Base-by-base conservation (phyloP, 371 early-diverging fungal species). In the Mucor irregularis region DNA sequence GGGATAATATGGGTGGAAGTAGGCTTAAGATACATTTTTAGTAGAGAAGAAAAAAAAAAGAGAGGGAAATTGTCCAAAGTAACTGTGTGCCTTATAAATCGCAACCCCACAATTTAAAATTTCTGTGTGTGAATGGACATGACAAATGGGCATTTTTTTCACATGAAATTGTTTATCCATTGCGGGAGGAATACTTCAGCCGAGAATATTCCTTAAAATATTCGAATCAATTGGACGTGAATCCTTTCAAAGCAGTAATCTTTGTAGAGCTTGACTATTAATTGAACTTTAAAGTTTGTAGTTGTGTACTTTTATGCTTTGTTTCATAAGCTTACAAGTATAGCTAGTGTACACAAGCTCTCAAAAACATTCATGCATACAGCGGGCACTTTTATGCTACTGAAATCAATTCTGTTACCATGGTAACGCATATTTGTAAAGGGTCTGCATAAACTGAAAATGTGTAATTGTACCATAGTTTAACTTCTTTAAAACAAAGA, bases 1-100 rank as follows among this genome's bases (percentile, higher is more conserved):
- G 70, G 66, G 21, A 76, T 69, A 26, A 39, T 28, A 26, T 45
- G 45, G 6, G 35, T 43, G 7, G 46, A 47, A 10, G 49, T 49
- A 26, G 66, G 66, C 3, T 16, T 21, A 53, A 65, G 61, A 33
- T 48, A 47, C 53, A 62, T 53, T 11, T 38, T 52, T 17, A 17
- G 4, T 25, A 10, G 3, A 24, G 14, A 46, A 30, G 17, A 17
- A 5, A 30, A 46, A 19, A 17, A 39, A 39, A 9, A 8, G 10
- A 24, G 13, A 22, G 25, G n/a, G 21, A n/a, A 38, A 38, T 4
- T n/a, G n/a, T n/a, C n/a, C 4, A 17, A 38, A 17, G 39, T 9
- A 19, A 13, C 14, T 6, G 4, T 35, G 13, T 35, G 35, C 7
- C 14, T 35, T 9, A 21, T 17, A 19, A 16, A 39, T 7, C 16